These are phyloP conservation scores for Colletotrichum sp. DNA, from an alignment of 2,329 filamentous ascomycete species.

Conservation along the genomic window DNA sequence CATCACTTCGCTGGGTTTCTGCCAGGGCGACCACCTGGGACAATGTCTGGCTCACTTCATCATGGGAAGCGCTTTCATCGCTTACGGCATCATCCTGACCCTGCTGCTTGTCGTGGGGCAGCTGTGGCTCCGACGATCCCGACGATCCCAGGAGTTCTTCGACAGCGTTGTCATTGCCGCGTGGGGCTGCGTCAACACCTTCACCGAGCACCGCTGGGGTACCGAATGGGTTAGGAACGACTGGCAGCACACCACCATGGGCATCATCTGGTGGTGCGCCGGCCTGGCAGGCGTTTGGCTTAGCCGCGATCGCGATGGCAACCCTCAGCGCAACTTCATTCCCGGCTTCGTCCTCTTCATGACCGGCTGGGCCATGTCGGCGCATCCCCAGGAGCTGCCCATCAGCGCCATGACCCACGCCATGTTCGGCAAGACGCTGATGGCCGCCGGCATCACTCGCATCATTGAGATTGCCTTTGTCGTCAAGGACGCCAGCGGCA, in stretches of 20 bases:
- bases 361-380: conserved; percentile 95
- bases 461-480: conserved; percentile 94
- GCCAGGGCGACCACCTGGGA: conserved; percentile 86
- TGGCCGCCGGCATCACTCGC: conserved; percentile 83
- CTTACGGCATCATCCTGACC: conserved; percentile 86
- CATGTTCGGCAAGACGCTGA: conserved; percentile 93
- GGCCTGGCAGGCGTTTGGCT: conserved; percentile 93
- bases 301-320: conserved; percentile 80
- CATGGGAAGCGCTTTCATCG: conserved; percentile 97
- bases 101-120: conserved; percentile 89
- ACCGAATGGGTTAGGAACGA: conserved; percentile 89
- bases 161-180: conserved; percentile 89
- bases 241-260: conserved; percentile 98
- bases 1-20: conserved; percentile 91
- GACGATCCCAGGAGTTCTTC: conserved; percentile 95
- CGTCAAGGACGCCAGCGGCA: conserved; percentile 70
- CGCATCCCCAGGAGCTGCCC: conserved; percentile 83
- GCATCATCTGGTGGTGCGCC: conserved; percentile 97
- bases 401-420: conserved; percentile 87
- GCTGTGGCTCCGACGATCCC: conserved; percentile 80
- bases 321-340: conserved; percentile 90
- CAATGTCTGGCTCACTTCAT: conserved; percentile 98
- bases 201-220: conserved; percentile 97
- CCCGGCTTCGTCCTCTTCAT: conserved; percentile 89
- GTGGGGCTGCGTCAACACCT: conserved; percentile 98